Conservation (phyloP, 1,284 basidiomycete species). For the Trametes versicolor region DNA sequence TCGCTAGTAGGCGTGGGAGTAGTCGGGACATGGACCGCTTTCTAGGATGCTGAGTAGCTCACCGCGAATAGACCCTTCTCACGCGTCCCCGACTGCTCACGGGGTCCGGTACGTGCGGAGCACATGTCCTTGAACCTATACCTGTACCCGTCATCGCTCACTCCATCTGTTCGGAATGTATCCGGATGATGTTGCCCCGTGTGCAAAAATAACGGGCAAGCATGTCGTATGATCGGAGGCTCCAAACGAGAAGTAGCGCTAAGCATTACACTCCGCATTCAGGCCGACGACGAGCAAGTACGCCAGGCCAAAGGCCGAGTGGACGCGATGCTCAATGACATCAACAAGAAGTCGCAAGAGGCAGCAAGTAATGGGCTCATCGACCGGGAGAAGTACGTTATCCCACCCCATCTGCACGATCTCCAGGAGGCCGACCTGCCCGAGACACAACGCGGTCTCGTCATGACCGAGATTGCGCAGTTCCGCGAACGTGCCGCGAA, state of each 20-base stretch:
- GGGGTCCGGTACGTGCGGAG: too few species aligned
- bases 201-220: neutral
- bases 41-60: too few species aligned
- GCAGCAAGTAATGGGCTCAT: conserved; percentile 72
- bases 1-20: too few species aligned
- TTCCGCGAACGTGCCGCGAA: conserved; percentile 91
- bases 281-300: conserved; percentile 70
- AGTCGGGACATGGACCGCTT: too few species aligned
- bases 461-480: conserved; percentile 94
- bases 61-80: too few species aligned
- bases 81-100: too few species aligned
- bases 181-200: too few species aligned
- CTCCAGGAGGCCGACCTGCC: conserved; percentile 94
- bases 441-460: conserved; percentile 93
- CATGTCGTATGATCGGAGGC: conserved; percentile 10
- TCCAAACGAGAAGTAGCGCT: conserved; percentile 14
- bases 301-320: conserved; percentile 67
- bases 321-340: conserved; percentile 65
- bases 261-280: conserved; percentile 20
- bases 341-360: conserved; percentile 70
- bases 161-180: too few species aligned
- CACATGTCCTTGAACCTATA: too few species aligned
- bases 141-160: too few species aligned
- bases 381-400: conserved; percentile 84
- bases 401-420: conserved; percentile 95